Conservation (phyloP, 108 stramenopile genomes). For the Nannochloropsis gaditana region DNA sequence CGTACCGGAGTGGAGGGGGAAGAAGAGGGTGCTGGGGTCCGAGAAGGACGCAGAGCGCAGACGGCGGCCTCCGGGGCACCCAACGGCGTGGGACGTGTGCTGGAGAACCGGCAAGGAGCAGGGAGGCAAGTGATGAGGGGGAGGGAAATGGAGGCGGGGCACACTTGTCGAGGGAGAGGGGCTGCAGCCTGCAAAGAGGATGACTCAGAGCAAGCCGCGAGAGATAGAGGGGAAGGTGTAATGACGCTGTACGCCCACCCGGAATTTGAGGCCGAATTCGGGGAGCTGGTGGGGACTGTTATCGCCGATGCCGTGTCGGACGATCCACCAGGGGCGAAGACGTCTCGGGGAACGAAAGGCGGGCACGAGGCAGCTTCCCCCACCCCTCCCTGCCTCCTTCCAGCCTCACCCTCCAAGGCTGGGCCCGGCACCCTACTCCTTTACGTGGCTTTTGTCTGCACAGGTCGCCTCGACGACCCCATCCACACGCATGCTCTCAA, state of each 20-base stretch:
- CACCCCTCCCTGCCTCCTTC: not conserved
- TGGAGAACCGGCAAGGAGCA: not conserved
- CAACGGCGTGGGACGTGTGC: too few species aligned
- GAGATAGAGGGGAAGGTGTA: not conserved
- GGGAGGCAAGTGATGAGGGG: not conserved
- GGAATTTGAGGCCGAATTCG: not conserved
- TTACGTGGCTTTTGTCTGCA: constrained; percentile 4
- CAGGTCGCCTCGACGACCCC: not conserved
- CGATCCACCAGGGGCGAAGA: not conserved
- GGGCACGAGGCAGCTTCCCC: not conserved
- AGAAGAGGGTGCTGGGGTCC: too few species aligned
- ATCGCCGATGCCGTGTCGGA: not conserved
- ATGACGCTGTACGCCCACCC: constrained; percentile 5
- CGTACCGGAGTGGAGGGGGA: not conserved
- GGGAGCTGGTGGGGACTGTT: not conserved
- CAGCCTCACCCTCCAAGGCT: not conserved
- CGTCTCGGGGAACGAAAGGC: too few species aligned
- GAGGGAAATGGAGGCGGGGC: not conserved
- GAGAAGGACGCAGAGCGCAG: too few species aligned
- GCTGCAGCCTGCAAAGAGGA: not conserved
- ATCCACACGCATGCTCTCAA: not conserved
- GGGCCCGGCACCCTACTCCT: not conserved
- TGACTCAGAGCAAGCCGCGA: too few species aligned
- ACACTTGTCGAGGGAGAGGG: not conserved
- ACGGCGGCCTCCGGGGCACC: too few species aligned